phyloP scores from a whole-genome alignment of 805 yeast genomes.

The Wickerhamiella vanderwaltii region DNA sequence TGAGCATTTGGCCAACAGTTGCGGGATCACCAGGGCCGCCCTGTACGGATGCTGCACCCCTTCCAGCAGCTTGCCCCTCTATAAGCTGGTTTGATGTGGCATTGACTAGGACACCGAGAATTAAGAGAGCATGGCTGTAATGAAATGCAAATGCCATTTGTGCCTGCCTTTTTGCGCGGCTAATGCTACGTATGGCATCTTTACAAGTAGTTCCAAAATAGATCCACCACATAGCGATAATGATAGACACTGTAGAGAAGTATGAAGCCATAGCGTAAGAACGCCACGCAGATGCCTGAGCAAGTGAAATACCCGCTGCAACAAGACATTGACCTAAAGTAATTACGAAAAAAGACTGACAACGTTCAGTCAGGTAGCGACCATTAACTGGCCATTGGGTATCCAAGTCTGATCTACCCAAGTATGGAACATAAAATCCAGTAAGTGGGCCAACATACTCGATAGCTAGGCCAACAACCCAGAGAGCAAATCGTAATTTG shows the following conservation, averaged over 20 bases:
- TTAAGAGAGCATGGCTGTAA: not conserved
- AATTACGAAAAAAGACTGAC: not conserved
- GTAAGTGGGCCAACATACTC: not conserved
- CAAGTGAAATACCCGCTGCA: not conserved
- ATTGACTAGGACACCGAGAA: conserved; percentile 1
- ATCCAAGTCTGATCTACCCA: not conserved
- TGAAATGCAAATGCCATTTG: not conserved
- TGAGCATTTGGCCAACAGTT: not conserved
- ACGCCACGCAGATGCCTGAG: not conserved
- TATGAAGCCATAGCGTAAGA: not conserved
- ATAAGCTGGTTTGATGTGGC: no score
- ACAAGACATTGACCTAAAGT: conserved; percentile 1
- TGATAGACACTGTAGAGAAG: not conserved
- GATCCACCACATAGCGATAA: conserved; percentile 6
- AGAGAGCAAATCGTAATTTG: conserved; percentile 1
- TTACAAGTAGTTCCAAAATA: conserved; percentile 1
- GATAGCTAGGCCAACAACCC: not conserved
- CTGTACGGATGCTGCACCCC: not conserved
- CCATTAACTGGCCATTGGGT: not conserved
- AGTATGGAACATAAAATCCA: not conserved
- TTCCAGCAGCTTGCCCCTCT: no score
- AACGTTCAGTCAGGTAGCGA: conserved; percentile 1
- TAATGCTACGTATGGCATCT: not conserved
- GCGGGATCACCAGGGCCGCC: not conserved
- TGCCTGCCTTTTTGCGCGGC: not conserved